Evolutionary conservation across 768 basidiomycete species (phyloP), one percentile per base, ranked within the genome.

Genomic region (Lyophyllum atratum): DNA sequence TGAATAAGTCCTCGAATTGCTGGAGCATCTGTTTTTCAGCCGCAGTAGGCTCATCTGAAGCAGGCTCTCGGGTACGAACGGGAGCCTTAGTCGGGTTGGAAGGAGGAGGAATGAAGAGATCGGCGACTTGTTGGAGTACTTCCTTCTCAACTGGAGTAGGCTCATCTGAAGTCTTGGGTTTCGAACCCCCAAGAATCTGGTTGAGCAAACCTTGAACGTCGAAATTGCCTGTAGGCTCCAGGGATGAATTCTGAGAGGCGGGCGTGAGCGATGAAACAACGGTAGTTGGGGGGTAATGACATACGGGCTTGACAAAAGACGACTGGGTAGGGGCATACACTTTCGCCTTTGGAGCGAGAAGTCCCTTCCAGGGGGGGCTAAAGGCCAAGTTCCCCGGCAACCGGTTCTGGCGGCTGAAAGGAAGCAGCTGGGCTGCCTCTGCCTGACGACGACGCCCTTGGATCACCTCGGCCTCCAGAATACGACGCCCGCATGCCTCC

Each of bases 371-470:
- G 22, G 43, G 51, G 19, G 39, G 50, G 54, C 21, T 55, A 49
- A 19, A 49, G 40, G 31, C 19, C 33, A 22, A 25, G 19, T 9
- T n/a, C 1, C 19, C 5, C 15, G n/a, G 49, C 25, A 60, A 49
- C 31, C 53, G 39, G 24, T 48, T 43, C 29, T 34, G 31, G 29
- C 51, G 44, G 48, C 37, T 42, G 49, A n/a, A 25, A 25, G 25
- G 6, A 15, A 39, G 37, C 34, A 40, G 28, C 31, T 6, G 10
- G 19, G 28, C 9, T 44, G 6, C 52, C 31, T 53, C 52, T 3
- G 42, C 31, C 34, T 55, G 54, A 44, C 59, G 56, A 22, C 56
- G 54, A 28, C 49, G 42, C 29, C 55, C 55, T 21, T 42, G 14
- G 14, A 58, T 49, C 21, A 47, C 40, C 40, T 56, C 34, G 10